A percentile compares a stretch with the other conserved stretches of the same genome.
Conservation (phyloP, 2,329 filamentous ascomycete genomes). For the Tolypocladium nubicola region DNA sequence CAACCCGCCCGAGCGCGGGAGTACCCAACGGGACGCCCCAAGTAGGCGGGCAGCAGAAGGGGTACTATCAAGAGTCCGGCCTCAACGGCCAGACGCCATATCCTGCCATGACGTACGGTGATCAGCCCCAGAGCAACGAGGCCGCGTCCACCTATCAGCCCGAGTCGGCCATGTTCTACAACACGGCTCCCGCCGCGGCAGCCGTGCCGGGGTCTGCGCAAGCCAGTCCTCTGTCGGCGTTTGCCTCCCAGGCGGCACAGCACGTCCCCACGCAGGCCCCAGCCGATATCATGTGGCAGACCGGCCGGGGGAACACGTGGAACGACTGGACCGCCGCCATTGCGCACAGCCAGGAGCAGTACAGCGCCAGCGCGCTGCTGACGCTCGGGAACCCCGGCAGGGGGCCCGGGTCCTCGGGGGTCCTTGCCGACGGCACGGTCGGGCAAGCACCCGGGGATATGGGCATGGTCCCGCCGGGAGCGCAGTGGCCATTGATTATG, state of each 20-base stretch:
- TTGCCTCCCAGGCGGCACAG: conserved; percentile 27
- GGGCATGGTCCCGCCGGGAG: conserved; percentile 14
- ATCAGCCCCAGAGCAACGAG: conserved; percentile 13
- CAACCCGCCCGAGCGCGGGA: not conserved
- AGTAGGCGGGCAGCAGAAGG: conserved; percentile 7
- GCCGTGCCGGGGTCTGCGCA: conserved; percentile 10
- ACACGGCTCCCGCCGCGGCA: conserved; percentile 5
- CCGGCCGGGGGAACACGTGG: conserved; percentile 33
- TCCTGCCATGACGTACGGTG: conserved; percentile 17
- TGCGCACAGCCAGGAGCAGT: conserved; percentile 36
- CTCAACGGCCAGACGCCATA: conserved; percentile 18
- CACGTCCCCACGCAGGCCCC: conserved; percentile 14
- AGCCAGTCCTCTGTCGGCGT: conserved; percentile 26
- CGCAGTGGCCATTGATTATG: conserved; percentile 20
- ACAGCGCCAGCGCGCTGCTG: conserved; percentile 37
- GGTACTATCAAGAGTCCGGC: conserved; percentile 16
- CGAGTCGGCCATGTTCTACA: conserved; percentile 18
- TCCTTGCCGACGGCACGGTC: conserved; percentile 1
- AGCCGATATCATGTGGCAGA: conserved; percentile 22
- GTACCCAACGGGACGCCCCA: conserved; percentile 8
- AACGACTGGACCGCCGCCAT: conserved; percentile 44
- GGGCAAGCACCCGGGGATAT: conserved; percentile 8
- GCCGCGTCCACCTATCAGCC: conserved; percentile 13
- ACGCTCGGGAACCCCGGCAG: conserved; percentile 26
- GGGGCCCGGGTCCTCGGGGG: not conserved